Evolutionary conservation across 129 eudicot species (phyloP).

Genomic region (Sambucus nigra): DNA sequence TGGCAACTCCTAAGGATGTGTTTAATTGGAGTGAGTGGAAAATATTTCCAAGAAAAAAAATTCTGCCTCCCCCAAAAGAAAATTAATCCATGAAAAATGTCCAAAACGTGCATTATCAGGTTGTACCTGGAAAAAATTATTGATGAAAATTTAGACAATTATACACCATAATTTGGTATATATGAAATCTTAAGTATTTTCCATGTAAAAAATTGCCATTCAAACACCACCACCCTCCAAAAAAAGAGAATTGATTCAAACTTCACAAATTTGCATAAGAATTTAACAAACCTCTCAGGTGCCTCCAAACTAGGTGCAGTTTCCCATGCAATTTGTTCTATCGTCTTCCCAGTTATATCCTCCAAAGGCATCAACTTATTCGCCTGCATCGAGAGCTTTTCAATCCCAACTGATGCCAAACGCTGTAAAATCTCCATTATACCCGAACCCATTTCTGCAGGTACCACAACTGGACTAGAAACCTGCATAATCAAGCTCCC

Average conservation of each 20-base stretch:
- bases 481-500: conserved; percentile 91
- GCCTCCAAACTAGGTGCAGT: conserved; percentile 47
- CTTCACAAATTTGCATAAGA: conserved; percentile 1
- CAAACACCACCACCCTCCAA: too few species aligned
- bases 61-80: too few species aligned
- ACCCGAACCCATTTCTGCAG: conserved; percentile 95
- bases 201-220: too few species aligned
- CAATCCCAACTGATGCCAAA: conserved; percentile 81
- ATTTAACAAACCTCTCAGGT: conserved; percentile 33
- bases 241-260: not conserved
- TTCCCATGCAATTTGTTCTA: conserved; percentile 79
- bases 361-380: conserved; percentile 94
- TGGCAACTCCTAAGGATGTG: too few species aligned
- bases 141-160: too few species aligned
- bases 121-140: too few species aligned
- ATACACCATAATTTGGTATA: too few species aligned
- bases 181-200: too few species aligned
- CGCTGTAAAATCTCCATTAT: conserved; percentile 75
- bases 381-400: conserved; percentile 87
- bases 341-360: conserved; percentile 77
- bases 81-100: too few species aligned
- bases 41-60: too few species aligned
- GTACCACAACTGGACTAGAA: conserved; percentile 89
- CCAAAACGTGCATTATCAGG: too few species aligned
- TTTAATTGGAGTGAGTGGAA: too few species aligned